Evolutionary conservation across 1,284 basidiomycete species (phyloP), one percentile per base, ranked within the genome.

Genomic region (Xerocomus cyaneibrunnescens): DNA sequence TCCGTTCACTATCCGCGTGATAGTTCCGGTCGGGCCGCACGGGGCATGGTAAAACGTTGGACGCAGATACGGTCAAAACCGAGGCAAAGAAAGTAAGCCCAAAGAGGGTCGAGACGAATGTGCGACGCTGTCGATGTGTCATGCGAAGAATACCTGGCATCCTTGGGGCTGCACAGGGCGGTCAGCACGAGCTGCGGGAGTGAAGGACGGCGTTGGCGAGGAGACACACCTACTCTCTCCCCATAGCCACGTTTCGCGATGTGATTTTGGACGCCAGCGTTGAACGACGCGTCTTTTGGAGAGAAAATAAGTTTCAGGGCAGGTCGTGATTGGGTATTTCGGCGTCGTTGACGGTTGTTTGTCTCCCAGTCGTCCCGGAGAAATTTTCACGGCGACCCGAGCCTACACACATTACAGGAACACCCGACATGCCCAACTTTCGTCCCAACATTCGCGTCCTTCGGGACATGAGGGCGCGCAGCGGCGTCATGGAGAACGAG

Each of bases 1-100:
- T 52, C 62, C 66, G 62, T 48, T 70, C 69, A 32, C 60, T 57
- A 12, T 75, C 76, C 51, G 83, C 76, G 57, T 78, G 83, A 22
- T 84, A 77, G 42, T 62, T 71, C 62, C 77, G 79, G 58, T 78
- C 72, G 38, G 74, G 71, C 48, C 79, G 77, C 12, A 80, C 87
- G 9, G 89, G 89, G 61, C 89, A 92, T 54, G 89, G 88, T 35
- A 92, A 72, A 38, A 90, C 74, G 62, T 80, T 81, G 19, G 88
- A 89, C 21, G 85, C 86, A 7, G 87, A 85, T n/a, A 92, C 89
- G 42, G 89, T 92, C 55, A 88, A 57, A 52, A 91, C 77, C 19
- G 87, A 79, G 19, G 85, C 87, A 64, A 89, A 72, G 68, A 88
- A 89, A 3, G 89, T 92, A 62, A 87, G 70, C 58, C 79, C 84